Percentiles rank a stretch among this genome's conserved stretches.
Evolutionary conservation across 257 asterid genomes (phyloP).

Genomic region (Solanum acaule): DNA sequence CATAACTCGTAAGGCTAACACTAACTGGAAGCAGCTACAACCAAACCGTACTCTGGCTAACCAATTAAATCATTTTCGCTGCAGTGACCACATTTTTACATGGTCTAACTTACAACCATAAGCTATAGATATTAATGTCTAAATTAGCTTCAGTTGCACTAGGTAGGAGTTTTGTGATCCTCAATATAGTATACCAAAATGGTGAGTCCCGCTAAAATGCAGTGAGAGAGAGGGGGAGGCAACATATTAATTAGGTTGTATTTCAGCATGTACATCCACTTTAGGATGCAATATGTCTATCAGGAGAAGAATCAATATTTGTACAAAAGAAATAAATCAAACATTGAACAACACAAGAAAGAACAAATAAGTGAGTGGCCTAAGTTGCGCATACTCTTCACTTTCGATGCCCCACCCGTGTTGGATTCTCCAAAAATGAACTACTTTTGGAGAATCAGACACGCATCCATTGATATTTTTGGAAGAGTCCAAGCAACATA

Average conservation of each 20-base stretch:
- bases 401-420: not conserved
- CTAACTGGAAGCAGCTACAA: not conserved
- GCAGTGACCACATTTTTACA: not conserved
- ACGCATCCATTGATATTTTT: not conserved
- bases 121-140: not conserved
- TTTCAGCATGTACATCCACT: not conserved
- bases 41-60: not conserved
- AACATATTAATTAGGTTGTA: not conserved
- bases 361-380: not conserved
- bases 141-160: not conserved
- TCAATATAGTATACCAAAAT: not conserved
- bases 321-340: not conserved
- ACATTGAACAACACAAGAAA: not conserved
- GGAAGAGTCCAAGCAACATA: not conserved
- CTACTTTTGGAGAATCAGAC: not conserved
- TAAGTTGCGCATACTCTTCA: not conserved
- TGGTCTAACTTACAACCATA: not conserved
- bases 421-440: not conserved
- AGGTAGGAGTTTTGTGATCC: not conserved
- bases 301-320: not conserved
- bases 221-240: no score
- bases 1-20: not conserved
- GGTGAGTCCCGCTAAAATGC: no score
- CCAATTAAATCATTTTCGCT: not conserved
- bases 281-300: not conserved